A percentile compares a stretch with the other conserved stretches of the same genome.
Conservation (phyloP, 257 asterid species). For the Pogostemon cablin region DNA sequence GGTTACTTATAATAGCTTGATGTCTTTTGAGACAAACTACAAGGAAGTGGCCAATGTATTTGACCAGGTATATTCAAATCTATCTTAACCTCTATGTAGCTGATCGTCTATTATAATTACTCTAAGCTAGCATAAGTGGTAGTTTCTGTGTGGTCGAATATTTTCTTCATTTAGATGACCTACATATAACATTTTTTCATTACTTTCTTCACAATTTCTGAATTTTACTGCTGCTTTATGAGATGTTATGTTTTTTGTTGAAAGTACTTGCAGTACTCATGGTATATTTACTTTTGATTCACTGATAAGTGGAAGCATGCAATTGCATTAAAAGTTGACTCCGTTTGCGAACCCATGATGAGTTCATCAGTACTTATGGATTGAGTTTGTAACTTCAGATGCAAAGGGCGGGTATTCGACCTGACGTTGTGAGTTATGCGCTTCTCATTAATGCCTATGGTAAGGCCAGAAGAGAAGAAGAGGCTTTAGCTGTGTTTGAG, state of each 20-base stretch:
- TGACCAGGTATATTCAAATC: constrained; percentile 70
- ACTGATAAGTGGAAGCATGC: not conserved
- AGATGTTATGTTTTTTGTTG: not conserved
- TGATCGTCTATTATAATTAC: not conserved
- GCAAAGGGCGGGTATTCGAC: constrained; percentile 76
- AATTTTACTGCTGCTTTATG: no score
- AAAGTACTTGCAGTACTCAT: not conserved
- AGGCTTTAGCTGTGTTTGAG: constrained; percentile 94
- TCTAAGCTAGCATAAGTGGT: not conserved
- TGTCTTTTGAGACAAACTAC: constrained; percentile 90
- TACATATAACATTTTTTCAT: no score
- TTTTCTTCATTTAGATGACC: not conserved
- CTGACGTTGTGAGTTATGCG: constrained; percentile 96
- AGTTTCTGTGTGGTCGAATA: constrained; percentile 5
- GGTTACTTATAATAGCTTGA: constrained; percentile 89
- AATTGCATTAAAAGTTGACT: not conserved
- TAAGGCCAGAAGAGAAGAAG: constrained; percentile 98
- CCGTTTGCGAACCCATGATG: constrained; percentile 23
- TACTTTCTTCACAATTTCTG: no score
- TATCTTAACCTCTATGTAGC: not conserved
- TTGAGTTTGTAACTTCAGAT: constrained; percentile 52
- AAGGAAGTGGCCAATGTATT: constrained; percentile 88
- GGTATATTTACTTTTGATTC: not conserved
- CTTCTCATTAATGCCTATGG: constrained; percentile 87
- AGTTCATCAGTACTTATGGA: constrained; percentile 30